Base-by-base conservation (phyloP, 495 filamentous ascomycete species). In the Choiromyces venosus region DNA sequence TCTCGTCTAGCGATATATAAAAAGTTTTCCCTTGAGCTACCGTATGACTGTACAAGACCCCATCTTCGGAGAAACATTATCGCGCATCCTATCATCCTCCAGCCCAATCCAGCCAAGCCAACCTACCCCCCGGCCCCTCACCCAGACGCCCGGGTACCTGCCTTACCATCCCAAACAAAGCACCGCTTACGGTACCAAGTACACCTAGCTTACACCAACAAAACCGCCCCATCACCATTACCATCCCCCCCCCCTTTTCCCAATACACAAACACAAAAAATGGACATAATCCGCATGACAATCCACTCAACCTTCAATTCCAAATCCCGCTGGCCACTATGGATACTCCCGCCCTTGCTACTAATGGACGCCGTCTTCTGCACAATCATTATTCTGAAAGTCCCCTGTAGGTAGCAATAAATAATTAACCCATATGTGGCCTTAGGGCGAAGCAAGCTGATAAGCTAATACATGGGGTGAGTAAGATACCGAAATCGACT, bases 401-500 rank as follows among this genome's bases (percentile, higher is more conserved):
- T 97, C 69, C 89, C 94, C 52, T 99, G 94, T 97, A 85, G 84
- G 90, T 75, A 71, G 37, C 61, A 38, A 10, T 36, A 29, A n/a
- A 29, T 61, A 14, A 25, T 29, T 61, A 10, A 42, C 14, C 40
- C 9, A 61, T 61, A 4, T 61, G n/a, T 61, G n/a, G 52, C 46
- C 46, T 29, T 4, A 29, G 52, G n/a, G 8, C 4, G 10, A 25
- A 10, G 3, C n/a, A 25, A 25, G 10, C 25, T n/a, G n/a, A n/a
- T n/a, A 29, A 29, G 52, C 52, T 61, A 29, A 61, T 25, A 29
- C 10, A 36, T 52, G 37, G 65, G 52, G 35, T 18, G 10, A 56
- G 67, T 37, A 78, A 98, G 95, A 99, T 82, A 99, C 95, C 64
- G 95, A 99, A 82, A 99, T 99, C 80, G 95, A 99, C 83, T 99